Conservation (phyloP, 2,329 filamentous ascomycete species). For the Neoarthrinium moseri region DNA sequence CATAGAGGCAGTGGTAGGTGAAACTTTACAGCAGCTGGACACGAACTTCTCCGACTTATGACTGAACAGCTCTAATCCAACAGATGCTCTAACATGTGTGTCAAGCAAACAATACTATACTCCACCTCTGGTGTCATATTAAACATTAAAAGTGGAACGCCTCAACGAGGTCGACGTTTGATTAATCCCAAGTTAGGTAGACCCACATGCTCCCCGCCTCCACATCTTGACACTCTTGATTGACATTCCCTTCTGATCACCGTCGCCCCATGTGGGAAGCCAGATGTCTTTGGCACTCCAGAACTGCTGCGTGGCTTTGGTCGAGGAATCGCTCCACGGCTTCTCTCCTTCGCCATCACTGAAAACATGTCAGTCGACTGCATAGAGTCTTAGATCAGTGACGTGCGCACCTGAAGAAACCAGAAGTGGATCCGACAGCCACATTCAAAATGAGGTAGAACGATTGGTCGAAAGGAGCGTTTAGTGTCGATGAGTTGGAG, state of each 20-base stretch:
- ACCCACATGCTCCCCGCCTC: slow-evolving; percentile 14
- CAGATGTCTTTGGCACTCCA: slow-evolving; percentile 39
- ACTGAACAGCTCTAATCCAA: no score
- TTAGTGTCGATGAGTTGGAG: slow-evolving; percentile 28
- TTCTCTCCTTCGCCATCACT: slow-evolving; percentile 42
- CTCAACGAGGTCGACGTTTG: no score
- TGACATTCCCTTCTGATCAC: slow-evolving; percentile 41
- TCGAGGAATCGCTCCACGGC: slow-evolving; percentile 43
- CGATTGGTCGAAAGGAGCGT: slow-evolving; percentile 50
- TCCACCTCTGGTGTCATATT: no score
- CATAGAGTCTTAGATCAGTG: no score
- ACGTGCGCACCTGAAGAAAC: slow-evolving; percentile 41
- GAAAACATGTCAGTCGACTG: slow-evolving; percentile 11
- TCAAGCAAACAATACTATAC: no score
- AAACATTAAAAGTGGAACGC: no score
- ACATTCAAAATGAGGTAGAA: slow-evolving; percentile 53
- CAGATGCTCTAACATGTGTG: no score
- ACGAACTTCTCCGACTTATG: no score
- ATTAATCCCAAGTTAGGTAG: no score
- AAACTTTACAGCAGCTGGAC: no score
- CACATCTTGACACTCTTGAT: slow-evolving; percentile 47
- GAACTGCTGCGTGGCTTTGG: slow-evolving; percentile 38
- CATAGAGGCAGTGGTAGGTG: no score
- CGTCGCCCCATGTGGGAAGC: slow-evolving; percentile 46
- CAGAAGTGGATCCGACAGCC: slow-evolving; percentile 46